Conservation (phyloP, 139 green algal species). For the Eudorina sp. region DNA sequence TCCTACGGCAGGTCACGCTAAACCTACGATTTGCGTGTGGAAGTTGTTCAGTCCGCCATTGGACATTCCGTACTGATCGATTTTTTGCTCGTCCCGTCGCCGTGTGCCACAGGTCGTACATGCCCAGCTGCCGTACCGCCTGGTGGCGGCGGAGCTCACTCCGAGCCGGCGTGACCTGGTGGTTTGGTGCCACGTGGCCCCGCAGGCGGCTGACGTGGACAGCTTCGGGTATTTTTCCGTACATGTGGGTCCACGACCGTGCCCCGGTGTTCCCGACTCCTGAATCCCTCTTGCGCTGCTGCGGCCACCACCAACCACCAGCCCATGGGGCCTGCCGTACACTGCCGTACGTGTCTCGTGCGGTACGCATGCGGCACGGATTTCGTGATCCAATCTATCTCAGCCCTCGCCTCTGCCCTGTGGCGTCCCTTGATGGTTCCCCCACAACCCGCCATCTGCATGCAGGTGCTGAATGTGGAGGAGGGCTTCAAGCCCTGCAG, state of each 20-base stretch:
- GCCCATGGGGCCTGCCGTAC: too few species aligned
- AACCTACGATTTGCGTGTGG: too few species aligned
- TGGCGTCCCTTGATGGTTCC: too few species aligned
- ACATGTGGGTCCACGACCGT: constrained; percentile 18
- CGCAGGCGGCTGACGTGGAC: constrained; percentile 49
- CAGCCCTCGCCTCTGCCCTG: too few species aligned
- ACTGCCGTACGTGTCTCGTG: too few species aligned
- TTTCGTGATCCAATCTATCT: too few species aligned
- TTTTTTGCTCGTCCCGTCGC: neutral
- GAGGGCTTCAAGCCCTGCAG: constrained; percentile 33
- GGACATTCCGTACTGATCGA: neutral
- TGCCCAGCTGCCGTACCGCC: constrained; percentile 23
- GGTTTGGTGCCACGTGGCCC: constrained; percentile 51
- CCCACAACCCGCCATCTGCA: neutral
- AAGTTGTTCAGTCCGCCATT: neutral
- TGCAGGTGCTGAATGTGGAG: constrained; percentile 59
- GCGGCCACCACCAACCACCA: too few species aligned
- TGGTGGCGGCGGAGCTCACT: constrained; percentile 59
- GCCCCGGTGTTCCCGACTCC: too few species aligned
- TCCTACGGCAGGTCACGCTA: too few species aligned
- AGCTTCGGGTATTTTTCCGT: constrained; percentile 53
- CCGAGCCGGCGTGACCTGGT: constrained; percentile 56
- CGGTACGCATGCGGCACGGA: too few species aligned
- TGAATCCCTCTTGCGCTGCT: too few species aligned
- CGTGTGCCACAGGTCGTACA: constrained; percentile 26